Percentiles rank a stretch among this genome's conserved stretches.
Conservation (phyloP, 2,329 filamentous ascomycete species). For the Ascochyta lentis region DNA sequence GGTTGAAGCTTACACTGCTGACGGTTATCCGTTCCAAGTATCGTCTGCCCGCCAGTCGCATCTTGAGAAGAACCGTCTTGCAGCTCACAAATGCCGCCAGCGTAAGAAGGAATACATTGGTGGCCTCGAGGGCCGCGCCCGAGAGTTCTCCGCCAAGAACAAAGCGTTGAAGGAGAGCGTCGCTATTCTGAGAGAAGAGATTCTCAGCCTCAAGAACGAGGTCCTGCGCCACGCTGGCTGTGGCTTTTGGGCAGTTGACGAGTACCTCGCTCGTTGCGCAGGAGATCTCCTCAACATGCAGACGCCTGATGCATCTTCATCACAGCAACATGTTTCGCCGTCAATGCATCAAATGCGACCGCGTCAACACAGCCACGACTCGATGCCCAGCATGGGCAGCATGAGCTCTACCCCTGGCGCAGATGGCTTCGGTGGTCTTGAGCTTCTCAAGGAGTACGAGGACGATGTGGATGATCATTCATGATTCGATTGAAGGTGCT, state of each 20-base stretch:
- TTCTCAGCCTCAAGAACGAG: constrained; percentile 47
- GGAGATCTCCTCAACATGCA: constrained; percentile 43
- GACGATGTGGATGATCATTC: constrained; percentile 15
- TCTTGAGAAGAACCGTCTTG: constrained; percentile 73
- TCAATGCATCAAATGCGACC: constrained; percentile 2
- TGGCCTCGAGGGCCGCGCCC: constrained; percentile 56
- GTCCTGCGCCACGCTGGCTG: constrained; percentile 47
- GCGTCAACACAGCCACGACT: constrained; percentile 24
- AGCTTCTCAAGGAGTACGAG: constrained; percentile 42
- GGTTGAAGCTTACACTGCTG: constrained; percentile 39
- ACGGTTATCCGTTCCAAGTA: constrained; percentile 44
- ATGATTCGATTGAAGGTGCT: not conserved
- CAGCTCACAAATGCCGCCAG: constrained; percentile 75
- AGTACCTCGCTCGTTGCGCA: constrained; percentile 47
- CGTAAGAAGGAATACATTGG: constrained; percentile 69
- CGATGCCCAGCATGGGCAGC: constrained; percentile 18
- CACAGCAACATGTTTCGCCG: constrained; percentile 6
- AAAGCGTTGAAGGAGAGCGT: constrained; percentile 45
- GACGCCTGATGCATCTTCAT: constrained; percentile 5
- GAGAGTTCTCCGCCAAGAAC: constrained; percentile 47
- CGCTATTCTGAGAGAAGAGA: constrained; percentile 44
- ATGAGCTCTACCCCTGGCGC: constrained; percentile 18
- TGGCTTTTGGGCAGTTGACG: constrained; percentile 47
- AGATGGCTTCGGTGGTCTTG: constrained; percentile 39
- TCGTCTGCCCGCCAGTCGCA: constrained; percentile 46